Base-by-base conservation (phyloP, 495 filamentous ascomycete genomes). In the Penicillium verhagenii region DNA sequence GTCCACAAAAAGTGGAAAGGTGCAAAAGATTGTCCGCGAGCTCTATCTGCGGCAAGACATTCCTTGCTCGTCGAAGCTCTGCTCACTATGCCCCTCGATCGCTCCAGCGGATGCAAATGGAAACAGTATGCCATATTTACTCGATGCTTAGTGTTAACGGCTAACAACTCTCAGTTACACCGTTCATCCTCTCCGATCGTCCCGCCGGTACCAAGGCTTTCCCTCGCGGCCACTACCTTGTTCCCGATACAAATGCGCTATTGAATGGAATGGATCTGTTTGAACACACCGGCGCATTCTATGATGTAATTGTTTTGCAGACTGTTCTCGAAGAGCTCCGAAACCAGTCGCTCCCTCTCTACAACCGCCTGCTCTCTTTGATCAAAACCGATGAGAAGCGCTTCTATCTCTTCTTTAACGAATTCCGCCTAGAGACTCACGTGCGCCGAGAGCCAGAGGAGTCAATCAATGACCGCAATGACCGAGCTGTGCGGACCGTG, bases 391-490 rank as follows among this genome's bases (percentile, higher is more conserved):
- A 95, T 63, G 92, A 96, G 31, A 97, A 97, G 73, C 84, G 92
- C 13, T 97, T 96, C 66, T 97, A 96, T 68, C 89, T 98, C 42
- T 98, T 98, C 72, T 97, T 97, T 80, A 98, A 98, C 70, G 94
- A 98, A 53, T 98, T 98, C 65, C 84, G 94, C 37, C 77, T 88
- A 38, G 94, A 98, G 72, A 98, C 94, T 7, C 86, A 96, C 65
- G 82, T 96, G 47, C 71, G 80, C 16, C 80, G 94, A 60, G 78
- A 84, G 23, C 76, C 73, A 20, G 87, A 89, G 20, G 94, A 98
- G 74, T 87, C 85, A 6, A 96, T 97, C 72, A 98, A 98, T 64
- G 94, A 98, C 68, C 83, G 94, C 37, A 98, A 98, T 65, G 94
- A 98, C 64, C 82, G 91, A 50, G 92, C 94, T 20, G 90, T 98